Base-by-base conservation (phyloP, 192 early-diverging fungal genomes). In the Backusella psychrophila region DNA sequence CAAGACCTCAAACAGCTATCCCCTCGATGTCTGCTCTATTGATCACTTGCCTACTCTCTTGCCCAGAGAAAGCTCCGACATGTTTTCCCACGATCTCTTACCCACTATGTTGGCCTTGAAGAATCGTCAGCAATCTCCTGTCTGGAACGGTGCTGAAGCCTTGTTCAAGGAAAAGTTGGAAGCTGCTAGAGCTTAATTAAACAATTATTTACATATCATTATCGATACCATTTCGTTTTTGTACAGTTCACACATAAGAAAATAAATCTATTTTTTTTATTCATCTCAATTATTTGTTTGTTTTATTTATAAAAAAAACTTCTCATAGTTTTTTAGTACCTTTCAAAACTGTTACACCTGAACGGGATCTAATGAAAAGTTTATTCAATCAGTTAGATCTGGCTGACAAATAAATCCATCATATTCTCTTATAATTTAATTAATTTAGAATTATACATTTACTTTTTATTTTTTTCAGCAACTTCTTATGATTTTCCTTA, bases 21-120 rank as follows among this genome's bases (percentile, higher is more conserved):
- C 94, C 19, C 80, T 98, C 83, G 93, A 97, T 38, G 93, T 99
- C 33, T 91, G 96, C 81, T 94, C 96, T 11, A 99, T 99, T 75
- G 97, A 99, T 84, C 97, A 99, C 78, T 87, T 99, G 80, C 97
- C 97, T 26, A 94, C 94, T 9, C 90, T 99, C 78, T 82, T 99
- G 66, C 96, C 97, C 36, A 90, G 96, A 69, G 97, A 99, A 82
- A 88, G 93, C 6, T 93, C 92, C 46, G 95, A 99, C 77, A 86
- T 90, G 78, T 99, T 98, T 84, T 90, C 90, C 69, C 75, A 77
- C 69, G 96, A 99, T 83, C 79, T 99, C 72, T 82, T 97, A 76
- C 95, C 96, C 17, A 92, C 90, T 8, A 88, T 99, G 72, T 86
- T 94, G 63, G 88, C 90, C 71, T 85, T 94, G 66, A 87, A 89